Base-by-base conservation (phyloP, 345 rosid species). In the Bruguiera sexangula region DNA sequence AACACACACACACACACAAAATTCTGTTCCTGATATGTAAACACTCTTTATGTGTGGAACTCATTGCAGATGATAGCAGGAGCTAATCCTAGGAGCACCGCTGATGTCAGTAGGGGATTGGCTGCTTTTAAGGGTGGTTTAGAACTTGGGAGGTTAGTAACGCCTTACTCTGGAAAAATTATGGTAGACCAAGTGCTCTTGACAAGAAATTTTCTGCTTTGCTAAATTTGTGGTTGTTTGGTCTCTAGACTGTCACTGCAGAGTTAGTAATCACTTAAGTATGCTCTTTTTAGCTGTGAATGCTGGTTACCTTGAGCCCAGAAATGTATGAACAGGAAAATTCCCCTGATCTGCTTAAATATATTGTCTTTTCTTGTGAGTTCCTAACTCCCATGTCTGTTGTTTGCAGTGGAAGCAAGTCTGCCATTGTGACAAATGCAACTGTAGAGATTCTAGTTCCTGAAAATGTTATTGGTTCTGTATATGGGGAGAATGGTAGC, bases 381-480 rank as follows among this genome's bases (percentile, higher is more conserved):
- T 19, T 75, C 10, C 10, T 73, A 55, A 30, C 9, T 54, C 51
- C 63, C 3, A 8, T 32, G 8, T 76, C 22, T 71, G 46, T 58
- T 76, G 9, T 65, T 69, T 84, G 70, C 83, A 93, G 97, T 79
- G 90, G 92, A 77, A 86, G 81, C 73, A 91, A 77, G 82, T 82
- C 93, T 60, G 98, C 92, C 58, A 70, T 88, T 56, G 96, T 94
- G 71, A 88, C 96, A 61, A 92, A 89, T 78, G 85, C 96, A 59
- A 91, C 93, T 1, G 88, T 94, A 8, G 98, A 91, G 84, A 88
- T 91, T 60, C 67, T 77, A 67, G 87, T 94, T 62, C 95, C 97
- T 59, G 96, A 88, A 61, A 73, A 74, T 71, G 84, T 88, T 69
- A 82, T 94, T 74, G 86, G 82, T 62, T 84, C 87, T 78, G 97